These are phyloP conservation scores for Hypoxylon fragiforme DNA, from an alignment of 495 filamentous ascomycete genomes.

Conservation along the genomic window DNA sequence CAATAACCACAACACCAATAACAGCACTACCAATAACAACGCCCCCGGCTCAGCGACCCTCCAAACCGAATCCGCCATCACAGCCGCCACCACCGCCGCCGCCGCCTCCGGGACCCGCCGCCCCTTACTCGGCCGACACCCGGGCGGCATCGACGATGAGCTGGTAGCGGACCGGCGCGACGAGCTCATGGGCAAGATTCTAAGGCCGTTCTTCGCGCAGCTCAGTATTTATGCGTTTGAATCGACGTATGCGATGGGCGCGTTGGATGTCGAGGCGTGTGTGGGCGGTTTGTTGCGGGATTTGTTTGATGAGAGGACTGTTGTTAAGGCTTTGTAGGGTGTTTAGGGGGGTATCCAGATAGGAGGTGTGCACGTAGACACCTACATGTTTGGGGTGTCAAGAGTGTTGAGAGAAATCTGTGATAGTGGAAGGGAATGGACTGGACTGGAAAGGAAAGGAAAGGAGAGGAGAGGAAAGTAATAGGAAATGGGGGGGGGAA, in stretches of 20 bases:
- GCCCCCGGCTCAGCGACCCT: constrained; percentile 3
- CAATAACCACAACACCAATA: no score
- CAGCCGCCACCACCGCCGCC: constrained; percentile 25
- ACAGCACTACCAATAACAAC: no score
- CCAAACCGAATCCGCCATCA: constrained; percentile 38
- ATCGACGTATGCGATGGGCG: constrained; percentile 81
- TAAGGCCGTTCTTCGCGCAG: constrained; percentile 87
- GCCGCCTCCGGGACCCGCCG: constrained; percentile 33
- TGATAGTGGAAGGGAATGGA: no score
- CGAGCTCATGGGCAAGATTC: constrained; percentile 70
- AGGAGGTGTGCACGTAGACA: no score
- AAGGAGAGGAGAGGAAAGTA: no score
- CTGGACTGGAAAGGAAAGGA: no score
- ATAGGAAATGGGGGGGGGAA: no score
- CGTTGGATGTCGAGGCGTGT: constrained; percentile 69
- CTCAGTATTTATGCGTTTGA: constrained; percentile 93
- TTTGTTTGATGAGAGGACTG: constrained; percentile 76
- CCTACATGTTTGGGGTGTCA: no score
- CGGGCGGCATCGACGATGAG: constrained; percentile 54
- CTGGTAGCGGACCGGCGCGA: constrained; percentile 60
- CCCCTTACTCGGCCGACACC: constrained; percentile 48
- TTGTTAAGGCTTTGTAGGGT: constrained; percentile 58
- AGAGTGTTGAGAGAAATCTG: no score
- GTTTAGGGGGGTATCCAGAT: no score
- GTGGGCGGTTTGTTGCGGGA: constrained; percentile 71